These are phyloP conservation scores for Amesomyces nigricolor DNA, from an alignment of 2,329 filamentous ascomycete genomes.

Conservation along the genomic window DNA sequence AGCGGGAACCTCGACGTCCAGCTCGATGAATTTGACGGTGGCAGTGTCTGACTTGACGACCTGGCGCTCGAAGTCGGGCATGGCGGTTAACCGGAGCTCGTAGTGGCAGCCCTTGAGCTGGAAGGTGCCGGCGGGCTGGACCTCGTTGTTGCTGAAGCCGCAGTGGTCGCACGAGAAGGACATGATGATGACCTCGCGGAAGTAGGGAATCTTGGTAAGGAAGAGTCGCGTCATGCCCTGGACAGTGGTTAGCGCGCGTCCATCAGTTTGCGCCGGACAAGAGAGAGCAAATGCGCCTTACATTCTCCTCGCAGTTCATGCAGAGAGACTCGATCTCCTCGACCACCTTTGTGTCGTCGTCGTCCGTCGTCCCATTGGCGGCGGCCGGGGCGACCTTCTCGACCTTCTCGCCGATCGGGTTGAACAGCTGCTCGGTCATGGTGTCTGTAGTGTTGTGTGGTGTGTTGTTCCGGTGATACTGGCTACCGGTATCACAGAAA, in stretches of 20 bases:
- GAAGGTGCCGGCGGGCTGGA: conserved; percentile 86
- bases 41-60: conserved; percentile 90
- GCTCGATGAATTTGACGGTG: conserved; percentile 77
- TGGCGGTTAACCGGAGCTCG: conserved; percentile 68
- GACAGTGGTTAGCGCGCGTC: neutral
- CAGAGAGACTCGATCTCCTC: conserved; percentile 73
- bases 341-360: conserved; percentile 50
- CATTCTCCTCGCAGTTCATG: conserved; percentile 81
- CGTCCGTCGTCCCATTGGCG: conserved; percentile 31
- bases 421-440: conserved; percentile 52
- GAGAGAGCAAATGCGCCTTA: conserved; percentile 33
- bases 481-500: conserved; percentile 21
- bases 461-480: conserved; percentile 14
- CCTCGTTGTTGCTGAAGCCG: conserved; percentile 82
- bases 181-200: conserved; percentile 96
- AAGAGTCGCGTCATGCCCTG: conserved; percentile 82
- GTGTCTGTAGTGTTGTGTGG: conserved; percentile 31
- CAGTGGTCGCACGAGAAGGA: conserved; percentile 93
- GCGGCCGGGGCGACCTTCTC: conserved; percentile 42
- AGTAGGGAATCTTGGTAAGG: conserved; percentile 90
- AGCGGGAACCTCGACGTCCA: conserved; percentile 88
- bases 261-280: conserved; percentile 17
- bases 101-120: conserved; percentile 84
- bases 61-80: conserved; percentile 73
- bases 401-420: conserved; percentile 57